These are phyloP conservation scores for Climacium dendroides DNA, from an alignment of 225 moss, liverwort and hornwort genomes.

Conservation along the genomic window DNA sequence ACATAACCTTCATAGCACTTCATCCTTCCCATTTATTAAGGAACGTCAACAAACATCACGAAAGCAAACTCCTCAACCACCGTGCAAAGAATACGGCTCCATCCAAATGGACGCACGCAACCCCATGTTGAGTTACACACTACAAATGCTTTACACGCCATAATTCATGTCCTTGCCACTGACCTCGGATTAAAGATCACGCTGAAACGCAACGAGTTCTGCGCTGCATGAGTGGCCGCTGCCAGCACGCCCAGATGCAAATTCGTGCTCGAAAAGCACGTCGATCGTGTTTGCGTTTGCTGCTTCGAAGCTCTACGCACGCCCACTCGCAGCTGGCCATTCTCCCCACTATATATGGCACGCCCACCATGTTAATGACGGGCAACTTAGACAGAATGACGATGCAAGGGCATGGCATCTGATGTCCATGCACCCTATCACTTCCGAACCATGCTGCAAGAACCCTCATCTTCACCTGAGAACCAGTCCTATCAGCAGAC, in stretches of 20 bases:
- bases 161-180: neutral
- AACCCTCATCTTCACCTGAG: neutral
- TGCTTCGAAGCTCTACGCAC: slow-evolving; percentile 57
- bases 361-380: neutral
- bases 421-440: neutral
- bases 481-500: neutral
- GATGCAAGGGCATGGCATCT: neutral
- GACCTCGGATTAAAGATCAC: slow-evolving; percentile 79
- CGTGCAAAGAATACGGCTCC: neutral
- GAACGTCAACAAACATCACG: neutral
- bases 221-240: slow-evolving; percentile 61
- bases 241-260: slow-evolving; percentile 80
- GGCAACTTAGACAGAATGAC: neutral
- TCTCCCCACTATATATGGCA: slow-evolving; percentile 43
- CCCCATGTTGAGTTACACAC: neutral
- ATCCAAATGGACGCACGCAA: neutral
- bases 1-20: neutral
- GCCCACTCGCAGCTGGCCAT: slow-evolving; percentile 70
- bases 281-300: slow-evolving; percentile 25
- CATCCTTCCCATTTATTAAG: neutral
- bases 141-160: neutral
- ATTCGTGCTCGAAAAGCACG: slow-evolving; percentile 44
- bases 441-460: neutral
- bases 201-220: slow-evolving; percentile 26
- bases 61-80: too few relatives aligned